Evolutionary conservation across 202 grass and related monocot genomes (phyloP).

Genomic region (Miscanthus sacchariflorus): DNA sequence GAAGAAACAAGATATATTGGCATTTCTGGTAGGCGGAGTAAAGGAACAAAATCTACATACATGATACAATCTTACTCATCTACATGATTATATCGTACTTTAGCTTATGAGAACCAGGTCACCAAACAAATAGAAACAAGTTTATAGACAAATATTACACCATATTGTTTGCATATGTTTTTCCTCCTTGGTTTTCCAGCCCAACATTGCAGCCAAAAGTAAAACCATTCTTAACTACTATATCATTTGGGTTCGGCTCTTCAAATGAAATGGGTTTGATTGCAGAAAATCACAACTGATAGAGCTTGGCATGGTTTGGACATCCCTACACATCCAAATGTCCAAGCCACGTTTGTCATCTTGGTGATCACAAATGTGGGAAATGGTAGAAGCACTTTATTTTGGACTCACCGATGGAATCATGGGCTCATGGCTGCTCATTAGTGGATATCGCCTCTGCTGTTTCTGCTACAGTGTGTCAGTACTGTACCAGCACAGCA

Average conservation of each 20-base stretch:
- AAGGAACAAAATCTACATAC: constrained; percentile 19
- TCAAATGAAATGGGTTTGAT: too few relatives aligned
- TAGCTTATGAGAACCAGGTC: constrained; percentile 2
- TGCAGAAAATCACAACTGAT: too few relatives aligned
- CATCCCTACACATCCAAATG: too few relatives aligned
- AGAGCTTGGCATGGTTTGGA: too few relatives aligned
- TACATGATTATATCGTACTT: neutral
- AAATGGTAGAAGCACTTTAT: too few relatives aligned
- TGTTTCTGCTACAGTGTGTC: too few relatives aligned
- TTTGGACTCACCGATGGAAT: too few relatives aligned
- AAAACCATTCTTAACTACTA: constrained; percentile 11
- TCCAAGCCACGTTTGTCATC: neutral
- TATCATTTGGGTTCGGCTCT: too few relatives aligned
- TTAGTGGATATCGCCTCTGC: too few relatives aligned
- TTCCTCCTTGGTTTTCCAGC: neutral
- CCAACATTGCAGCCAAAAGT: neutral
- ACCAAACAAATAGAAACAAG: neutral
- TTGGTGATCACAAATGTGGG: neutral
- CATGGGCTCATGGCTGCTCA: too few relatives aligned
- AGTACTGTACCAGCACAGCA: too few relatives aligned
- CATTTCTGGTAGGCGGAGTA: neutral
- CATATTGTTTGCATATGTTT: neutral
- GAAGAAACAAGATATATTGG: constrained; percentile 39
- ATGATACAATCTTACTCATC: constrained; percentile 14
- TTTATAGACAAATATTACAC: constrained; percentile 1